A percentile compares a stretch with the other conserved stretches of the same genome.
These are phyloP conservation scores for Suillus spraguei DNA, from an alignment of 768 basidiomycete species.

Conservation along the genomic window DNA sequence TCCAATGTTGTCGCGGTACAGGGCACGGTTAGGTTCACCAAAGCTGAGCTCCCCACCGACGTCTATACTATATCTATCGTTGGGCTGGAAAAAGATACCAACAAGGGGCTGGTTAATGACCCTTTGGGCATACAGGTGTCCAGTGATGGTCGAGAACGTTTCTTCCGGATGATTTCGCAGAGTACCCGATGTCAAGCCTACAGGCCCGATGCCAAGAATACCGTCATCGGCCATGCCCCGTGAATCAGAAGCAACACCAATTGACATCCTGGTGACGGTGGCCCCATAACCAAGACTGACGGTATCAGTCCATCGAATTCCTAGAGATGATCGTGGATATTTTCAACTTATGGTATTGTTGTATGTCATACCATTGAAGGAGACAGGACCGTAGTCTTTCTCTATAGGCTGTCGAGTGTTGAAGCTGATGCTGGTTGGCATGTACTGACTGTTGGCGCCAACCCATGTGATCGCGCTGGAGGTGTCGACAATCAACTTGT, in stretches of 20 bases:
- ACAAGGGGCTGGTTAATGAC: slow-evolving; percentile 41
- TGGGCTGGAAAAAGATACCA: slow-evolving; percentile 56
- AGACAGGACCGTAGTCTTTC: slow-evolving; percentile 63
- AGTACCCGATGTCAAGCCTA: slow-evolving; percentile 49
- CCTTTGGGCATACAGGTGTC: slow-evolving; percentile 48
- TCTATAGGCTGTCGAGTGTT: slow-evolving; percentile 48
- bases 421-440: slow-evolving; percentile 50
- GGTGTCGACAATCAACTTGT: slow-evolving; percentile 59
- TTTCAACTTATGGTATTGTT: too few relatives aligned
- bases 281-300: slow-evolving; percentile 55
- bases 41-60: slow-evolving; percentile 57
- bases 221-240: slow-evolving; percentile 56
- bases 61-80: slow-evolving; percentile 16
- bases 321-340: slow-evolving; percentile 20
- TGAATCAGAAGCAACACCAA: slow-evolving; percentile 57
- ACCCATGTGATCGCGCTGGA: slow-evolving; percentile 72
- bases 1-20: slow-evolving; percentile 39
- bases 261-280: slow-evolving; percentile 55
- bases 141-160: slow-evolving; percentile 56
- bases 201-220: slow-evolving; percentile 68
- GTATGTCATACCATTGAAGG: slow-evolving; percentile 48
- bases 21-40: slow-evolving; percentile 36
- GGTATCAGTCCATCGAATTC: slow-evolving; percentile 50
- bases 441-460: slow-evolving; percentile 50
- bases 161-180: slow-evolving; percentile 6